These are phyloP conservation scores for Paracoccidioides brasiliensis DNA, from an alignment of 2,329 filamentous ascomycete genomes.

Conservation along the genomic window DNA sequence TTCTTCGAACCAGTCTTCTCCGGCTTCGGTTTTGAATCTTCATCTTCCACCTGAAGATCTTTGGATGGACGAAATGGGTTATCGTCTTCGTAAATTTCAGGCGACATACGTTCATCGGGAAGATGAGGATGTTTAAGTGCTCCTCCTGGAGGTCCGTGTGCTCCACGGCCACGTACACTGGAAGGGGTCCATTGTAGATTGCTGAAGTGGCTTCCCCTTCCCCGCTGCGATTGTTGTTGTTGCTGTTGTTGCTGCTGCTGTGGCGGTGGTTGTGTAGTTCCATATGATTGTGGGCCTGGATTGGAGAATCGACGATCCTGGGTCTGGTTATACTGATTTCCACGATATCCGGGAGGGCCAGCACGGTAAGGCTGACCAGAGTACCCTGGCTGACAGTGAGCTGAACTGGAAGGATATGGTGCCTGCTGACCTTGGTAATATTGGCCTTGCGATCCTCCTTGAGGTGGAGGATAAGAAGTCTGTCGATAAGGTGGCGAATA, in stretches of 20 bases:
- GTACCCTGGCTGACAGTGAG: conserved; percentile 43
- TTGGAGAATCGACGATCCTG: conserved; percentile 33
- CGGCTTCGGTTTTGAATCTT: conserved; percentile 36
- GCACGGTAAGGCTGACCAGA: conserved; percentile 39
- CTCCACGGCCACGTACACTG: conserved; percentile 37
- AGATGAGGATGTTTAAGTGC: conserved; percentile 18
- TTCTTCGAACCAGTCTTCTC: conserved; percentile 31
- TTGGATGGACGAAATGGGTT: conserved; percentile 52
- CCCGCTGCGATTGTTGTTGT: conserved; percentile 31
- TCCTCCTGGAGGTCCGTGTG: conserved; percentile 22
- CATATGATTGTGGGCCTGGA: conserved; percentile 36
- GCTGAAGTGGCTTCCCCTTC: conserved; percentile 47
- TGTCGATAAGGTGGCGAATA: conserved; percentile 52
- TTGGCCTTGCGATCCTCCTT: conserved; percentile 41
- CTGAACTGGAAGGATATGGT: conserved; percentile 43
- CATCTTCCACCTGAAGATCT: conserved; percentile 53
- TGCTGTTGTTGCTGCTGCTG: neutral
- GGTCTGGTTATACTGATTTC: conserved; percentile 40
- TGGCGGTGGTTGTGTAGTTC: conserved; percentile 15
- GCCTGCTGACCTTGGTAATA: conserved; percentile 39
- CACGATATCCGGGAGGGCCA: conserved; percentile 44
- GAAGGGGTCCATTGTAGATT: conserved; percentile 59
- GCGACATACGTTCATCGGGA: conserved; percentile 22
- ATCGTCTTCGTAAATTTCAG: conserved; percentile 40
- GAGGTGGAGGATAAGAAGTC: conserved; percentile 37